Evolutionary conservation across 129 eudicot species (phyloP), one percentile per base, ranked within the genome.

Genomic region (Sambucus nigra): DNA sequence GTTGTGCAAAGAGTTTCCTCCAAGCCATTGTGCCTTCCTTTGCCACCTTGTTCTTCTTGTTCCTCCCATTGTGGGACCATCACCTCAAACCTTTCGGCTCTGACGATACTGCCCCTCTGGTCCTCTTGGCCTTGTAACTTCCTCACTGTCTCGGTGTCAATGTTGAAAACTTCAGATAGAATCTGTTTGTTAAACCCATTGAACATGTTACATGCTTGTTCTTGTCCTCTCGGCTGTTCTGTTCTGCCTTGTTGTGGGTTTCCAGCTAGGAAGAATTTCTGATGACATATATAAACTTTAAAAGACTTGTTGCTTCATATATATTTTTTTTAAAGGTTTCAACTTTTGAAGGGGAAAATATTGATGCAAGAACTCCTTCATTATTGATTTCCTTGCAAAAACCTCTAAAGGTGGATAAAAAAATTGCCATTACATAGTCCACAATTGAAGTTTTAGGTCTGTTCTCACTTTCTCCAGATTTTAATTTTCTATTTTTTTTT

Each of bases 61-160:
- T n/a, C n/a, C n/a, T n/a, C n/a, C n/a, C n/a, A n/a, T n/a, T n/a
- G n/a, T n/a, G n/a, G n/a, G n/a, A n/a, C n/a, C n/a, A n/a, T n/a
- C n/a, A n/a, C n/a, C n/a, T n/a, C n/a, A n/a, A n/a, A n/a, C n/a
- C n/a, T n/a, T n/a, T n/a, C n/a, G n/a, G n/a, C n/a, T n/a, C n/a
- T n/a, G n/a, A n/a, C n/a, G n/a, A n/a, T n/a, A n/a, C n/a, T n/a
- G n/a, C 93, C 92, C 21, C 93, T 82, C 51, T 75, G 53, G 63
- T 81, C 93, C 10, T 69, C 58, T 22, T 82, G 63, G 20, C 82
- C 60, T 33, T 56, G 87, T 49, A 86, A 74, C 56, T 45, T 72
- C 55, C 75, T 56, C 5, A 77, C 87, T 3, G 74, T 76, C 56
- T 86, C 80, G 20, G 42, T 39, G 50, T 71, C 70, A 2, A 82